A percentile compares a stretch with the other conserved stretches of the same genome.
Conservation (phyloP, 2,329 filamentous ascomycete genomes). For the Cryphonectria naterciae region DNA sequence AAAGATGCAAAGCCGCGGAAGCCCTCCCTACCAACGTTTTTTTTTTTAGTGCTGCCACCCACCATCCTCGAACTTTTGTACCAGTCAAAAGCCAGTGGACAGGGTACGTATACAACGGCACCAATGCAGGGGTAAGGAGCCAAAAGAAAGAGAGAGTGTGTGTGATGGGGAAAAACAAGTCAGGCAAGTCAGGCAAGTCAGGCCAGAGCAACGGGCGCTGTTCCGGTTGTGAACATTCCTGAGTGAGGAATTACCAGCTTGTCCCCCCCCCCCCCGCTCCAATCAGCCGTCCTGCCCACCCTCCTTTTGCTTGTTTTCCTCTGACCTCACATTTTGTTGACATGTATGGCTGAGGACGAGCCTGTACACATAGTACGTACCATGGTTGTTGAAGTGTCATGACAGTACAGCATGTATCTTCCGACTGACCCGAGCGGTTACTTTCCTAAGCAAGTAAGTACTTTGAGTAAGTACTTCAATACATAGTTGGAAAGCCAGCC, state of each 20-base stretch:
- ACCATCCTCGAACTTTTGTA: background rate
- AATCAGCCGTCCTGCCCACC: background rate
- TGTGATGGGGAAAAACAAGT: background rate
- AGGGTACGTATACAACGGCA: background rate
- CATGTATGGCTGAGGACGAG: slow-evolving; percentile 1
- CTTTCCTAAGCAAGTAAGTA: background rate
- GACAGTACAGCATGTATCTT: background rate
- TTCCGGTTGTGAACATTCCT: slow-evolving; percentile 10
- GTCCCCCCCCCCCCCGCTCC: background rate
- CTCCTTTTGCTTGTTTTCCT: background rate
- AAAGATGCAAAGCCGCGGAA: background rate
- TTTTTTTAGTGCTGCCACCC: background rate
- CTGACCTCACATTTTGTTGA: slow-evolving; percentile 10
- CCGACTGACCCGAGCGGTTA: slow-evolving; percentile 3
- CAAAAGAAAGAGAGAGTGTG: background rate
- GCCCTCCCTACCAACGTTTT: slow-evolving; percentile 2
- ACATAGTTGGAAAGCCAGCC: background rate
- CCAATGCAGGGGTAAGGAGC: background rate
- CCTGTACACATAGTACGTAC: background rate
- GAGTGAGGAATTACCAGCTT: slow-evolving; percentile 11
- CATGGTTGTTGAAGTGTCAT: background rate
- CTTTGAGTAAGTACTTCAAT: background rate
- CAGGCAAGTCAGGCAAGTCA: background rate
- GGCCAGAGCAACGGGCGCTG: background rate
- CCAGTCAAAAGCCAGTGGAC: no score